Evolutionary conservation across 2,329 filamentous ascomycete genomes (phyloP).

Genomic region (Plectosphaerella cucumerina): DNA sequence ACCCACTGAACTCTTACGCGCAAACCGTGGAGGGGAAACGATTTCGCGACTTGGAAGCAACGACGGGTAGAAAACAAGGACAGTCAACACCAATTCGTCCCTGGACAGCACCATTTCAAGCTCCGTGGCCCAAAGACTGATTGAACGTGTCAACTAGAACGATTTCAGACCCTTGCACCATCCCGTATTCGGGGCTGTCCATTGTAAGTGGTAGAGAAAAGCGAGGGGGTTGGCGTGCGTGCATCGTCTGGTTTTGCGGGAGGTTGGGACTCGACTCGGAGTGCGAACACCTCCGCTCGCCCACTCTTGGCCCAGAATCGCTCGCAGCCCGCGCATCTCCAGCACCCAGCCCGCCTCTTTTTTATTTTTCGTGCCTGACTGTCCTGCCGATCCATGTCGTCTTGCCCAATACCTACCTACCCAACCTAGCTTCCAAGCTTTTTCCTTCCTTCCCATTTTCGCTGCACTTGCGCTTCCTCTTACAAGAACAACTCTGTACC

Average conservation of each 20-base stretch:
- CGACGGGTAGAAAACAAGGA: too few relatives aligned
- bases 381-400: too few relatives aligned
- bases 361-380: slow-evolving; percentile 5
- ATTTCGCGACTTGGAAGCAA: too few relatives aligned
- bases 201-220: background rate
- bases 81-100: too few relatives aligned
- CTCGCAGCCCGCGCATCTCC: background rate
- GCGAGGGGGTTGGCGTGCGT: background rate
- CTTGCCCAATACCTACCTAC: background rate
- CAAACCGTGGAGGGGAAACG: too few relatives aligned
- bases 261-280: background rate
- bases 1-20: too few relatives aligned
- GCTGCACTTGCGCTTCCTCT: background rate
- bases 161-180: too few relatives aligned
- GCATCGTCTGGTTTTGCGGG: background rate
- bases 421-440: background rate
- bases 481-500: too few relatives aligned
- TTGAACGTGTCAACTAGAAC: too few relatives aligned
- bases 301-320: background rate
- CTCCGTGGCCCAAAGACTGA: too few relatives aligned
- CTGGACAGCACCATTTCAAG: too few relatives aligned
- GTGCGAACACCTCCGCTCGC: background rate
- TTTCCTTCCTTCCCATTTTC: background rate
- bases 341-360: background rate
- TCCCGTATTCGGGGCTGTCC: background rate